phyloP scores from a whole-genome alignment of 2,329 filamentous ascomycete genomes.

The Colletotrichum sp. region DNA sequence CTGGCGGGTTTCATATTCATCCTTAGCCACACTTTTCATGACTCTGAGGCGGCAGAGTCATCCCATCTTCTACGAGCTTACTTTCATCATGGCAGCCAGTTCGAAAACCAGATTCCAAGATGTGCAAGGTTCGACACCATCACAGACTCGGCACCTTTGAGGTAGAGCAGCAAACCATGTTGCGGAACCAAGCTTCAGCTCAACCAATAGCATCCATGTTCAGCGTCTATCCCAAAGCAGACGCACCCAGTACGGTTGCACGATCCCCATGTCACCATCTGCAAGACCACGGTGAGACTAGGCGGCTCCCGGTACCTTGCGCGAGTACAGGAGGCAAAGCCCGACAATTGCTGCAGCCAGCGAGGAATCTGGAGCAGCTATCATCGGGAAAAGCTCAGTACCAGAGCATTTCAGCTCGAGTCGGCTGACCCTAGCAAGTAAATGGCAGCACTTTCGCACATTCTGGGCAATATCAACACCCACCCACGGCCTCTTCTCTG shows the following conservation, averaged over 20 bases:
- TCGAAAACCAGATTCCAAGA: background rate
- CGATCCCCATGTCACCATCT: background rate
- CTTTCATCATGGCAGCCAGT: background rate
- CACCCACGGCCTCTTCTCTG: background rate
- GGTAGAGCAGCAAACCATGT: background rate
- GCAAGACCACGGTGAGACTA: background rate
- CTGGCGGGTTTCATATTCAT: background rate
- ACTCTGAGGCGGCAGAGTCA: background rate
- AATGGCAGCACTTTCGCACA: background rate
- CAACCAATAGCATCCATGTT: background rate
- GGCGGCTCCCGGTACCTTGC: background rate
- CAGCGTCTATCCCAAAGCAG: background rate
- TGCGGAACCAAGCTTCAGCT: background rate
- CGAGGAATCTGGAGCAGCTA: background rate
- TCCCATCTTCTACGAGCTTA: background rate
- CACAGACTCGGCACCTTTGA: background rate
- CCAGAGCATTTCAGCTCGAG: background rate
- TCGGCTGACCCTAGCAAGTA: background rate
- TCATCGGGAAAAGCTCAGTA: background rate
- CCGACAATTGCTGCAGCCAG: background rate
- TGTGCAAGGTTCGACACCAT: background rate
- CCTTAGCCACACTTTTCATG: background rate
- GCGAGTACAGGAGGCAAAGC: background rate
- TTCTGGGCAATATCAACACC: background rate
- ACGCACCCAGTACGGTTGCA: background rate